A percentile compares a stretch with the other conserved stretches of the same genome.
Evolutionary conservation across 345 rosid species (phyloP).

Genomic region (Aethionema arabicum): DNA sequence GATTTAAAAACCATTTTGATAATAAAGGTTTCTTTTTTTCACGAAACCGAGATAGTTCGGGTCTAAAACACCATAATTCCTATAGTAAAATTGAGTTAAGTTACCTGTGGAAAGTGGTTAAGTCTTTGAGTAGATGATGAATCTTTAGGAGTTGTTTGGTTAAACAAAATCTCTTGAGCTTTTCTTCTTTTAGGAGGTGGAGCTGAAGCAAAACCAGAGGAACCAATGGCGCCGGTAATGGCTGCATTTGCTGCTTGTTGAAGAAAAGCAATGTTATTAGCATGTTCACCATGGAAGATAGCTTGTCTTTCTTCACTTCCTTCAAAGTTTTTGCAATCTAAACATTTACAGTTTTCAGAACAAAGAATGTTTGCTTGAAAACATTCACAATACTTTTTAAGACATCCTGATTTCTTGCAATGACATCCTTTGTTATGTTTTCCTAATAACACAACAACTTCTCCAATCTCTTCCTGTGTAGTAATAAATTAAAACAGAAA

Average conservation of each 20-base stretch:
- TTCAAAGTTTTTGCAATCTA: conserved; percentile 96
- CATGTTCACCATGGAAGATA: conserved; percentile 86
- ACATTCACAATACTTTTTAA: conserved; percentile 97
- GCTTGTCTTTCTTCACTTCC: conserved; percentile 98
- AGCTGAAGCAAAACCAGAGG: conserved; percentile 83
- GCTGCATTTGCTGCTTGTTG: conserved; percentile 99
- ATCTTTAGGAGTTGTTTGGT: conserved; percentile 54
- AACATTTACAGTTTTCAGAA: conserved; percentile 94
- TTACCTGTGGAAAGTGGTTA: conserved; percentile 76
- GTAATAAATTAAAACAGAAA: conserved; percentile 9
- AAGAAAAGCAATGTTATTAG: conserved; percentile 77
- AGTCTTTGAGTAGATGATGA: conserved; percentile 52
- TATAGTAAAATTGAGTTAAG: conserved; percentile 10
- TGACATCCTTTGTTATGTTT: conserved; percentile 99
- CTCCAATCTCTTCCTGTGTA: conserved; percentile 84
- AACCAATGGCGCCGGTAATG: conserved; percentile 94
- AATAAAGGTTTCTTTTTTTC: too few relatives aligned
- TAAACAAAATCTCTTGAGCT: conserved; percentile 73
- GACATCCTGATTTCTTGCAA: conserved; percentile 98
- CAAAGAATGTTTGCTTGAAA: conserved; percentile 97
- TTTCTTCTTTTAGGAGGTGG: conserved; percentile 81
- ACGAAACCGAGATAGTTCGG: too few relatives aligned
- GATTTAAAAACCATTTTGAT: too few relatives aligned
- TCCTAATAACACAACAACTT: conserved; percentile 58
- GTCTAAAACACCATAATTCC: background rate